These are phyloP conservation scores for Teunomyces kruisii DNA, from an alignment of 805 yeast species.

Conservation along the genomic window DNA sequence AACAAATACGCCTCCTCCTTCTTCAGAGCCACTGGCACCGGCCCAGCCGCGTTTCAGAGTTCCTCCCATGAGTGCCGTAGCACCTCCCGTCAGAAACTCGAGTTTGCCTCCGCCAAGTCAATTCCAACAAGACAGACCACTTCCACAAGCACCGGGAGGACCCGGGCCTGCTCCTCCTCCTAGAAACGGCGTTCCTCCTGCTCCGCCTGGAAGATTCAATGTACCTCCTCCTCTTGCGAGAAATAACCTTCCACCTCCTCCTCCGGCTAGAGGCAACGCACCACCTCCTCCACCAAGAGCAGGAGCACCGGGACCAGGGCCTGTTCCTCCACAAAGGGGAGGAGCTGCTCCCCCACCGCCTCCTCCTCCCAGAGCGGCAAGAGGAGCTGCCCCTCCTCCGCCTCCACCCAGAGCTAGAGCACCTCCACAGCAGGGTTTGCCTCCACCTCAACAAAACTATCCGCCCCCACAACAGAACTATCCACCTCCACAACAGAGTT, in stretches of 20 bases:
- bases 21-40: conserved; percentile 12
- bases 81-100: conserved; percentile 28
- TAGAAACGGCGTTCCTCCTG: conserved; percentile 1
- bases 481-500: conserved; percentile 16
- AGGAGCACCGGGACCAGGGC: conserved; percentile 27
- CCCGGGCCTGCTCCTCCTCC: conserved; percentile 10
- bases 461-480: not conserved
- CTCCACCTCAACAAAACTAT: conserved; percentile 14
- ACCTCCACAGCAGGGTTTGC: conserved; percentile 8
- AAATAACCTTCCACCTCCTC: conserved; percentile 15
- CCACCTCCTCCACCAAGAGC: conserved; percentile 22
- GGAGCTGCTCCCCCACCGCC: conserved; percentile 14
- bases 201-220: not conserved
- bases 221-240: conserved; percentile 14
- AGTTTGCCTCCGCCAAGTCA: conserved; percentile 18
- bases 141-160: conserved; percentile 22
- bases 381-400: conserved; percentile 16
- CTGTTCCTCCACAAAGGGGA: conserved; percentile 30
- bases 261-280: conserved; percentile 14
- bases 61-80: conserved; percentile 33
- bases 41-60: conserved; percentile 30
- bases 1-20: conserved; percentile 8
- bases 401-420: conserved; percentile 17
- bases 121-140: conserved; percentile 15
- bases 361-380: conserved; percentile 19